Conservation (phyloP, 768 basidiomycete species). For the Agaricus blazei region DNA sequence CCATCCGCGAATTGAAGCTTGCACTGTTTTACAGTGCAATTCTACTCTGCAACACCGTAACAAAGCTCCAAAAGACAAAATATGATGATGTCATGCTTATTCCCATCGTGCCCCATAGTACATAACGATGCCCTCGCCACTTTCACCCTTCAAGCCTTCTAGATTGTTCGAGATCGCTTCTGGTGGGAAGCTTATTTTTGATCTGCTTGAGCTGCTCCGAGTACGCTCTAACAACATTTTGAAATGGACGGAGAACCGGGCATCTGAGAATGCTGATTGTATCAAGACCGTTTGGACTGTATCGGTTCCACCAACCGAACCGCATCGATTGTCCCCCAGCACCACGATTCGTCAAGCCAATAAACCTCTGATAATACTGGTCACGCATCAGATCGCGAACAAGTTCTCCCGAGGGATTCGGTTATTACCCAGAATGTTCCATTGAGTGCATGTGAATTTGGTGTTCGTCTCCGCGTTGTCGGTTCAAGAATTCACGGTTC, state of each 20-base stretch:
- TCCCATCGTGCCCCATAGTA: slow-evolving; percentile 31
- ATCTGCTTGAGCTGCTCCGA: slow-evolving; percentile 48
- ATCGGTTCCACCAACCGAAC: slow-evolving; percentile 27
- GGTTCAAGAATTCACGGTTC: slow-evolving; percentile 30
- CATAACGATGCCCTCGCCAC: slow-evolving; percentile 47
- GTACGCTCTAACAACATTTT: slow-evolving; percentile 27
- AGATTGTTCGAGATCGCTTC: slow-evolving; percentile 29
- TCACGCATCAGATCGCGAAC: slow-evolving; percentile 44
- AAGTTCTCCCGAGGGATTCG: slow-evolving; percentile 26
- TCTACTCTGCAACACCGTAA: too few relatives aligned
- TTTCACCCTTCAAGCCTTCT: slow-evolving; percentile 40
- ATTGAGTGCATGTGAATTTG: slow-evolving; percentile 29
- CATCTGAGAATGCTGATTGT: slow-evolving; percentile 53
- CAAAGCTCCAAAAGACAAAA: too few relatives aligned
- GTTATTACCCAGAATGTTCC: slow-evolving; percentile 24
- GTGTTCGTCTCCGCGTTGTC: slow-evolving; percentile 45
- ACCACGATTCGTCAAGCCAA: slow-evolving; percentile 39
- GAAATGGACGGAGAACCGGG: slow-evolving; percentile 44
- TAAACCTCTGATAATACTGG: slow-evolving; percentile 49
- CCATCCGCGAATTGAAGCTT: too few relatives aligned
- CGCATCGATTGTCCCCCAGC: background rate
- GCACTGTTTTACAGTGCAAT: too few relatives aligned
- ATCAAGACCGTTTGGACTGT: slow-evolving; percentile 59
- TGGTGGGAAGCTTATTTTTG: slow-evolving; percentile 52
- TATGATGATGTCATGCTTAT: slow-evolving; percentile 16